These are phyloP conservation scores for Pelargonium nanum DNA, from an alignment of 345 rosid species.

Conservation along the genomic window DNA sequence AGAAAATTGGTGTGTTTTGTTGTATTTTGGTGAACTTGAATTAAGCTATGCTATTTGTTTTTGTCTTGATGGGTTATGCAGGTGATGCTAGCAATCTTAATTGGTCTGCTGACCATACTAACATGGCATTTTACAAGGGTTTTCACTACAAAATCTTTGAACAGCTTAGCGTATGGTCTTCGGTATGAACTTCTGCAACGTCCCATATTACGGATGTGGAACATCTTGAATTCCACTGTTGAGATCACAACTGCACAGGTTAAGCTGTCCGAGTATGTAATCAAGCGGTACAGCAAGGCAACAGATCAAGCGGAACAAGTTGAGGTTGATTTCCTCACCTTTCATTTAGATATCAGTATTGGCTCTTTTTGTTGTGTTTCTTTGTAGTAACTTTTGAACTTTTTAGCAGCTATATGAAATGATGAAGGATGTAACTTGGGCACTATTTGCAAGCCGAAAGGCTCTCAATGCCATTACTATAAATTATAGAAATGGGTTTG, in stretches of 20 bases:
- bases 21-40: background rate
- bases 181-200: constrained; percentile 90
- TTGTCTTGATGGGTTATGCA: constrained; percentile 23
- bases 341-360: background rate
- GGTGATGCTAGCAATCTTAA: constrained; percentile 91
- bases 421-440: constrained; percentile 92
- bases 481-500: constrained; percentile 85
- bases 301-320: constrained; percentile 72
- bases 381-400: background rate
- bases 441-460: constrained; percentile 77
- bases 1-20: no score
- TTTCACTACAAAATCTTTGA: constrained; percentile 65
- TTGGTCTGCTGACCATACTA: constrained; percentile 75
- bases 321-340: constrained; percentile 41
- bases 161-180: constrained; percentile 73
- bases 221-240: constrained; percentile 77
- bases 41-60: background rate
- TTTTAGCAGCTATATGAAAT: constrained; percentile 63
- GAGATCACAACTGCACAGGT: constrained; percentile 93
- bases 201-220: constrained; percentile 93
- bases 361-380: background rate
- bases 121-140: constrained; percentile 97
- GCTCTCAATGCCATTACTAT: constrained; percentile 93
- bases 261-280: constrained; percentile 74
- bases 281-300: constrained; percentile 51